Conservation (phyloP, 768 basidiomycete genomes). For the Phaeotremella fagi region DNA sequence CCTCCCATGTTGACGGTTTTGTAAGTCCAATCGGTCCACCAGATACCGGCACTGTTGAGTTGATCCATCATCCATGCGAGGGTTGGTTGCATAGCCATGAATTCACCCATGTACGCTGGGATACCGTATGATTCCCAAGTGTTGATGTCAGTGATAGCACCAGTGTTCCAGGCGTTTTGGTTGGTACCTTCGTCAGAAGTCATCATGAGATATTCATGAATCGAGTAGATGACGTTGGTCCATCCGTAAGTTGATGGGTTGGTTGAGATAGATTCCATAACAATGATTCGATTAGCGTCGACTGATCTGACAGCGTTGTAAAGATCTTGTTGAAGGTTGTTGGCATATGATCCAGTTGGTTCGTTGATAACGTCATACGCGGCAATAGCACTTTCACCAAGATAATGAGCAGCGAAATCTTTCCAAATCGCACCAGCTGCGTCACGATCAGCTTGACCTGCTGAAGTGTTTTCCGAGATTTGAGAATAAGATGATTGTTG, state of each 20-base stretch:
- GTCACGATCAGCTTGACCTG: slow-evolving; percentile 22
- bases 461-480: slow-evolving; percentile 31
- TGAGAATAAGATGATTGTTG: slow-evolving; percentile 33
- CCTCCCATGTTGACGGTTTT: slow-evolving; percentile 30
- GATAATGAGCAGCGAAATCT: slow-evolving; percentile 32
- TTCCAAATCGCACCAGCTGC: slow-evolving; percentile 33
- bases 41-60: slow-evolving; percentile 24
- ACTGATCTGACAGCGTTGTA: slow-evolving; percentile 37
- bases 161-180: slow-evolving; percentile 17
- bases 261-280: slow-evolving; percentile 35
- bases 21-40: slow-evolving; percentile 36
- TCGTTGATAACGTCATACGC: slow-evolving; percentile 42
- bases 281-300: slow-evolving; percentile 38
- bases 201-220: slow-evolving; percentile 45
- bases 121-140: slow-evolving; percentile 23
- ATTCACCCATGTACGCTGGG: slow-evolving; percentile 37
- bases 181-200: slow-evolving; percentile 22
- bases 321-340: slow-evolving; percentile 38
- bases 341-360: slow-evolving; percentile 32
- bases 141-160: slow-evolving; percentile 17
- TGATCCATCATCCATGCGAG: slow-evolving; percentile 32
- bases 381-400: slow-evolving; percentile 34
- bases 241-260: slow-evolving; percentile 34
- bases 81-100: slow-evolving; percentile 36
- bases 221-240: slow-evolving; percentile 42